A percentile compares a stretch with the other conserved stretches of the same genome.
phyloP scores from a whole-genome alignment of 2,329 filamentous ascomycete genomes.

The Myriangium duriaei region DNA sequence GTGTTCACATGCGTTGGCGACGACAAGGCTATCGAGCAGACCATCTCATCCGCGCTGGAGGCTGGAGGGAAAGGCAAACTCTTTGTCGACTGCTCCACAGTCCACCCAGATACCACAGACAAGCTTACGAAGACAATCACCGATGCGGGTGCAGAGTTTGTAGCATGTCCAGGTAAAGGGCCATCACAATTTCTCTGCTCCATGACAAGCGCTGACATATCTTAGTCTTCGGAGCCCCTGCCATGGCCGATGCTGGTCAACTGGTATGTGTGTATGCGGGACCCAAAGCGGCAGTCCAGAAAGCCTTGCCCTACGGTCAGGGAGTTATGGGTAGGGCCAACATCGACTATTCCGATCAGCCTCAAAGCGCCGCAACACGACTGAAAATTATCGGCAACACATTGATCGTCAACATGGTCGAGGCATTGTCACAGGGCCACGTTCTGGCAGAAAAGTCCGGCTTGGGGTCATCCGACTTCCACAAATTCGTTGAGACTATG shows the following conservation, averaged over 20 bases:
- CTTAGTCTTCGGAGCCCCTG: constrained; percentile 56
- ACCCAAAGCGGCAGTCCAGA: constrained; percentile 44
- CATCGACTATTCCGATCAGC: constrained; percentile 58
- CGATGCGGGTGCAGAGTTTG: constrained; percentile 55
- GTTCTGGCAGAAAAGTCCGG: constrained; percentile 70
- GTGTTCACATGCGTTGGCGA: constrained; percentile 74
- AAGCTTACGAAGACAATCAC: constrained; percentile 46
- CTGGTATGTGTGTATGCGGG: constrained; percentile 66
- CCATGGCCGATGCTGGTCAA: constrained; percentile 56
- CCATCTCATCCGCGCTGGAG: constrained; percentile 46
- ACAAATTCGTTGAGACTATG: constrained; percentile 58
- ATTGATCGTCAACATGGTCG: constrained; percentile 72
- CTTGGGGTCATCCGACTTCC: constrained; percentile 55
- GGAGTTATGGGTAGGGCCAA: constrained; percentile 58
- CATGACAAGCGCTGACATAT: neutral
- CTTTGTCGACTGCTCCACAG: constrained; percentile 77
- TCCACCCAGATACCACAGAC: constrained; percentile 71
- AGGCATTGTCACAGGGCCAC: constrained; percentile 66
- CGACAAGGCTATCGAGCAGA: constrained; percentile 57
- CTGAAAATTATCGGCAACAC: constrained; percentile 81
- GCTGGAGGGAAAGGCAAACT: constrained; percentile 51
- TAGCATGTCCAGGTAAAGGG: constrained; percentile 48
- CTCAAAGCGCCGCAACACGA: constrained; percentile 54
- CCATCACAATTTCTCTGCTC: neutral
- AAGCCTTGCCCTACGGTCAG: constrained; percentile 56